Percentiles rank a stretch among this genome's conserved stretches.
Conservation (phyloP, 176 grass and related monocot genomes). For the Coix lacrymajobi region DNA sequence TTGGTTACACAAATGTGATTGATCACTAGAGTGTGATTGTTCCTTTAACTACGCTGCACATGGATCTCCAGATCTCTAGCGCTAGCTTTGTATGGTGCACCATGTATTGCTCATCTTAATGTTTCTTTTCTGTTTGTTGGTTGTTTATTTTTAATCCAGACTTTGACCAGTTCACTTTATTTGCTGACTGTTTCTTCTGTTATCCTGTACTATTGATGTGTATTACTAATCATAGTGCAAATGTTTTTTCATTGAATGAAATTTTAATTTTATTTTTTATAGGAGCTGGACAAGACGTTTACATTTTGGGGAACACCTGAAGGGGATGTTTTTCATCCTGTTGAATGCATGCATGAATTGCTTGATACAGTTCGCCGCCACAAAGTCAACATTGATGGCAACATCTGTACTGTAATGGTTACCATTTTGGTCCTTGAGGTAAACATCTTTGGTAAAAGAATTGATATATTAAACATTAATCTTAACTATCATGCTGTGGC, state of each 20-base stretch:
- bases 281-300: constrained; percentile 86
- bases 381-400: constrained; percentile 93
- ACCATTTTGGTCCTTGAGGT: constrained; percentile 98
- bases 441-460: constrained; percentile 24
- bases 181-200: background rate
- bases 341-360: constrained; percentile 94
- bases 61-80: background rate
- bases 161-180: background rate
- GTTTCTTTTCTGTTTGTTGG: background rate
- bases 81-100: background rate
- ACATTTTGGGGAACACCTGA: constrained; percentile 84
- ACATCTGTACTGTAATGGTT: constrained; percentile 93
- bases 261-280: constrained; percentile 18
- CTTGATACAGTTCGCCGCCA: constrained; percentile 79
- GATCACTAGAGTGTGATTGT: background rate
- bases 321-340: constrained; percentile 72
- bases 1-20: background rate
- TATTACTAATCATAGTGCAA: background rate
- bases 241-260: background rate
- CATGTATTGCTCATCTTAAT: background rate
- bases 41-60: background rate
- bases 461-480: background rate
- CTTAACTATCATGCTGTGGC: background rate
- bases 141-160: background rate
- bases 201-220: background rate